These are phyloP conservation scores for Cucumis melo DNA, from an alignment of 306 rosid genomes.

Conservation along the genomic window DNA sequence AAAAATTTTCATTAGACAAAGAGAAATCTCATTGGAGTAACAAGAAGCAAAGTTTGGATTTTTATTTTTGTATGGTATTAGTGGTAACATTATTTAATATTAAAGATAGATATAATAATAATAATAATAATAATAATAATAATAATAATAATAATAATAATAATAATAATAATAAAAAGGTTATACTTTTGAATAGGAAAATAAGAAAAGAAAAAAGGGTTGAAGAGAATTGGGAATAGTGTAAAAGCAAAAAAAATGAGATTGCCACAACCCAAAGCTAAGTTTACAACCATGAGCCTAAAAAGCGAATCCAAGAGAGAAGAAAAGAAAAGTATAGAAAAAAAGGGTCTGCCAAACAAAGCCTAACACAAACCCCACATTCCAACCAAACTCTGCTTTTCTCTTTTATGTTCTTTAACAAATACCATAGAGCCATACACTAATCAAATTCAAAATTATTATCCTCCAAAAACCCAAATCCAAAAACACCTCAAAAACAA, in stretches of 20 bases:
- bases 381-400: neutral
- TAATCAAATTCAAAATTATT: neutral
- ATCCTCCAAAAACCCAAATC: constrained; percentile 6
- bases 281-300: neutral
- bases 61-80: neutral
- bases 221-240: constrained; percentile 2
- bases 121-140: no score
- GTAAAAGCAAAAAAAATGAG: neutral
- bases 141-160: no score
- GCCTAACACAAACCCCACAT: constrained; percentile 3
- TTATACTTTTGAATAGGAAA: neutral
- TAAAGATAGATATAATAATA: no score
- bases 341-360: neutral
- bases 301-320: neutral
- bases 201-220: neutral
- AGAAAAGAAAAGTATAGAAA: no score
- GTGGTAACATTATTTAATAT: neutral
- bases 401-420: neutral
- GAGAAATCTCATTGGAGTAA: neutral
- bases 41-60: neutral
- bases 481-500: neutral
- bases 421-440: neutral
- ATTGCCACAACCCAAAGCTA: neutral
- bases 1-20: neutral
- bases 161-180: neutral